Evolutionary conservation across 2,329 filamentous ascomycete species (phyloP).

Genomic region (Pseudohalonectria lignicola): DNA sequence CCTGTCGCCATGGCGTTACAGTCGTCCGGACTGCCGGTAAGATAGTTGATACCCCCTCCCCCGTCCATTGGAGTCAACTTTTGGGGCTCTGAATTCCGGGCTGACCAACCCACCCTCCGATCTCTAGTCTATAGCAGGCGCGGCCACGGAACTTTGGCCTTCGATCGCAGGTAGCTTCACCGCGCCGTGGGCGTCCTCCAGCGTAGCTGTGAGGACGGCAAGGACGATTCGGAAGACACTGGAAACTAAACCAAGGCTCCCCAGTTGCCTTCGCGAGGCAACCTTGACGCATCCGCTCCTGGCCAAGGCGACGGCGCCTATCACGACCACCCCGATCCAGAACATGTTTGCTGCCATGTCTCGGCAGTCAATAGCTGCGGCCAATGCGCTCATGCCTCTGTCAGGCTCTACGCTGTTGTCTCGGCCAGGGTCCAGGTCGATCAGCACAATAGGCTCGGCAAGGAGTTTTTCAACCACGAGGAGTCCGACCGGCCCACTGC

Average conservation of each 20-base stretch:
- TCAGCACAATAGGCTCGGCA: neutral
- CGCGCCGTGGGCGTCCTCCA: constrained; percentile 24
- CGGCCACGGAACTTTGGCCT: constrained; percentile 32
- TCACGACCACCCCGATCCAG: no score
- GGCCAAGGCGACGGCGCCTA: no score
- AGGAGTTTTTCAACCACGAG: neutral
- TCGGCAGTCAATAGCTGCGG: neutral
- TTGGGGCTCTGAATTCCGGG: no score
- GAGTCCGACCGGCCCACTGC: neutral
- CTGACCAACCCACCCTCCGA: constrained; percentile 5
- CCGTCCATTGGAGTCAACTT: no score
- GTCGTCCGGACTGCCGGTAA: neutral
- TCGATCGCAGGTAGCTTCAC: constrained; percentile 29
- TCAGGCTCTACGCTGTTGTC: neutral
- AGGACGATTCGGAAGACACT: no score
- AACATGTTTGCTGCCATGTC: constrained; percentile 1
- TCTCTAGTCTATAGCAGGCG: constrained; percentile 28
- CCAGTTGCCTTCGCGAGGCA: constrained; percentile 1
- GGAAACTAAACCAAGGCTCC: no score
- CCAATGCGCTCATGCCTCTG: neutral
- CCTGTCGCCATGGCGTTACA: neutral
- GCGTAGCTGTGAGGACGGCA: constrained; percentile 9
- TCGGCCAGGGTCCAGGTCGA: neutral
- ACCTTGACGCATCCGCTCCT: constrained; percentile 3
- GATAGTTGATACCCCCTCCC: neutral